Base-by-base conservation (phyloP, 2,329 filamentous ascomycete genomes). In the Fusarium foetens region DNA sequence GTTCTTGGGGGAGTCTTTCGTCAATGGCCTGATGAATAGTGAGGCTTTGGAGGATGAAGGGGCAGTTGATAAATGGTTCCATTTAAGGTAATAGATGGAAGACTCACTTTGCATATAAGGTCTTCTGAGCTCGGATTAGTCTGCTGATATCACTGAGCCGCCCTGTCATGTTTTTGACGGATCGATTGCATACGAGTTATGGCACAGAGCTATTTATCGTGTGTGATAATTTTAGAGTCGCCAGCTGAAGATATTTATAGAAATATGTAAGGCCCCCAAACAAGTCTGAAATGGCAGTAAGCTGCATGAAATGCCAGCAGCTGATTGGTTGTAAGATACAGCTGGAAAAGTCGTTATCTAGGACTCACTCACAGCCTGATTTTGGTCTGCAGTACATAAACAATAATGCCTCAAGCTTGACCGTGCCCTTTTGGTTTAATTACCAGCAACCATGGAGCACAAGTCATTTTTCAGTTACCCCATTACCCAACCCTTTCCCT, bases 401-500 rank as follows among this genome's bases (percentile, higher is more conserved):
- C 8, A 27, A 16, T n/a, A 16, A 21, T 16, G 13, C 9, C 33
- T 27, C 31, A 52, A 6, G 3, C 13, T n/a, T 3, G 12, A 16
- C 12, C 9, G 3, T 2, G 10, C 6, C 5, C 9, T 1, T 21
- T 9, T n/a, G 6, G 9, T 38, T 8, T 1, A 6, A 21, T 12
- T 6, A 12, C 2, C 5, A 17, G 3, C 3, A 2, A 52, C 17
- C 19, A 38, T 52, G 49, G 49, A 52, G 9, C 19, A 38, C 11
- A 27, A 52, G 19, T 52, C 49, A 27, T 52, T n/a, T 6, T 52
- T 52, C 0, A 52, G 12, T 8, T 52, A 52, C 49, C 23, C 49
- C 17, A 38, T 52, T 2, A 38, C 33, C 17, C 19, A 27, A 12
- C 49, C 33, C 3, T 38, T 52, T 8, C 49, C 49, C 23, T 52